phyloP scores from a whole-genome alignment of 2,329 filamentous ascomycete species.

The Coniochaeta sp. region DNA sequence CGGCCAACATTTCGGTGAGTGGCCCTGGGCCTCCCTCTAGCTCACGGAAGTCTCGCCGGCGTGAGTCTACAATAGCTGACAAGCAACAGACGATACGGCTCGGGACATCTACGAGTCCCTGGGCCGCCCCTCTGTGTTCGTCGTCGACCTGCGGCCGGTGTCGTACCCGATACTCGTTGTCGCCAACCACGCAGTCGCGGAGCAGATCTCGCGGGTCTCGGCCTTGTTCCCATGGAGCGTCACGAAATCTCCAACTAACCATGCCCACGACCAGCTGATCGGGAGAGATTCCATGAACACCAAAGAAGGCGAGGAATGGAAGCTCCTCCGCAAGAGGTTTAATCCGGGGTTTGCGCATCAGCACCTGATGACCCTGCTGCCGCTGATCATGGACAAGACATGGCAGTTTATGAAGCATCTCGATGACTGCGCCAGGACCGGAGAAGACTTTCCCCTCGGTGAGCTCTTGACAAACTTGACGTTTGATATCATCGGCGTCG shows the following conservation, averaged over 20 bases:
- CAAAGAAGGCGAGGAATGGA: slow-evolving; percentile 21
- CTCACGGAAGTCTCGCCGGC: background rate
- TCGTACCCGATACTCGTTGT: slow-evolving; percentile 23
- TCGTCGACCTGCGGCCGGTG: slow-evolving; percentile 28
- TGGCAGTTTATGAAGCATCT: slow-evolving; percentile 21
- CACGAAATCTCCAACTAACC: slow-evolving; percentile 23
- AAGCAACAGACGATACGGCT: slow-evolving; percentile 15
- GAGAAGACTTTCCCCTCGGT: slow-evolving; percentile 20
- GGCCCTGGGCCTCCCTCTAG: background rate
- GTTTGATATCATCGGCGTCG: slow-evolving; percentile 17
- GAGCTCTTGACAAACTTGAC: slow-evolving; percentile 29
- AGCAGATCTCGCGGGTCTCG: slow-evolving; percentile 26
- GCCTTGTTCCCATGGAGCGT: slow-evolving; percentile 22
- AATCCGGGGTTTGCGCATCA: slow-evolving; percentile 30
- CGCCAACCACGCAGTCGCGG: slow-evolving; percentile 24
- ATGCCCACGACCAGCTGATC: slow-evolving; percentile 15
- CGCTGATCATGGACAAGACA: slow-evolving; percentile 26
- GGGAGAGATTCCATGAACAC: slow-evolving; percentile 15
- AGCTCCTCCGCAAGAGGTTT: slow-evolving; percentile 23
- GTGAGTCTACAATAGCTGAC: background rate
- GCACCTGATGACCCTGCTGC: slow-evolving; percentile 28
- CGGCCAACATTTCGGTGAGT: slow-evolving; percentile 10
- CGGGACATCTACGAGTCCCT: slow-evolving; percentile 19
- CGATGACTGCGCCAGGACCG: slow-evolving; percentile 17
- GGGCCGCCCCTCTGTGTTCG: slow-evolving; percentile 23